Evolutionary conservation across 2,329 filamentous ascomycete genomes (phyloP).

Genomic region (Ceratocystis colombiana): DNA sequence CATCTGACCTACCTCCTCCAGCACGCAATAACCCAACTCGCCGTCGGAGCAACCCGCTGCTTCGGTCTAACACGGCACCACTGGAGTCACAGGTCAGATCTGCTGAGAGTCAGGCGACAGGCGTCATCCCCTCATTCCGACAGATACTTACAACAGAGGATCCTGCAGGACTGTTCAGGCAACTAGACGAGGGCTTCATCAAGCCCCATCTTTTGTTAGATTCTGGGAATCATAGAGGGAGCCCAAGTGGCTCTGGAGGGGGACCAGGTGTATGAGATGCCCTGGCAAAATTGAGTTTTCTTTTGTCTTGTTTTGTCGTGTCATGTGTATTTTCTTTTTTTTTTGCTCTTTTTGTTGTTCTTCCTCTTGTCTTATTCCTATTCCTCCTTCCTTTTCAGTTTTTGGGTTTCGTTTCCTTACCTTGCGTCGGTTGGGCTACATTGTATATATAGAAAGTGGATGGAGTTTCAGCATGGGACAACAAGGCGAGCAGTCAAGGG

Average conservation of each 20-base stretch:
- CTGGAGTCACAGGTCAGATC: slow-evolving; percentile 23
- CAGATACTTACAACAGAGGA: slow-evolving; percentile 79
- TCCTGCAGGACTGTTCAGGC: slow-evolving; percentile 78
- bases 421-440: slow-evolving; percentile 9
- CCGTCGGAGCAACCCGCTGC: slow-evolving; percentile 27
- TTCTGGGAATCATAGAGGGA: slow-evolving; percentile 34
- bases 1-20: slow-evolving; percentile 55
- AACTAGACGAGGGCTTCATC: slow-evolving; percentile 91
- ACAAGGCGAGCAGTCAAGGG: neutral
- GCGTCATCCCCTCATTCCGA: slow-evolving; percentile 47
- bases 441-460: slow-evolving; percentile 8
- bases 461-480: neutral
- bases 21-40: slow-evolving; percentile 39
- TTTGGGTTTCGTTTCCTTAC: slow-evolving; percentile 1
- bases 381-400: neutral
- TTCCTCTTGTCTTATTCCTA: slow-evolving; percentile 8
- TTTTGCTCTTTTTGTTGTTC: neutral
- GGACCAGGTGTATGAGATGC: slow-evolving; percentile 27
- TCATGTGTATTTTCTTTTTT: slow-evolving; percentile 1
- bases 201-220: slow-evolving; percentile 85
- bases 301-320: slow-evolving; percentile 3
- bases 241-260: slow-evolving; percentile 31
- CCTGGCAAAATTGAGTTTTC: slow-evolving; percentile 8
- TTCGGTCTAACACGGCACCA: slow-evolving; percentile 23
- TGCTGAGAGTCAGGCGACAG: slow-evolving; percentile 1